Evolutionary conservation across 306 rosid genomes (phyloP).

Genomic region (Rosa multiflora): DNA sequence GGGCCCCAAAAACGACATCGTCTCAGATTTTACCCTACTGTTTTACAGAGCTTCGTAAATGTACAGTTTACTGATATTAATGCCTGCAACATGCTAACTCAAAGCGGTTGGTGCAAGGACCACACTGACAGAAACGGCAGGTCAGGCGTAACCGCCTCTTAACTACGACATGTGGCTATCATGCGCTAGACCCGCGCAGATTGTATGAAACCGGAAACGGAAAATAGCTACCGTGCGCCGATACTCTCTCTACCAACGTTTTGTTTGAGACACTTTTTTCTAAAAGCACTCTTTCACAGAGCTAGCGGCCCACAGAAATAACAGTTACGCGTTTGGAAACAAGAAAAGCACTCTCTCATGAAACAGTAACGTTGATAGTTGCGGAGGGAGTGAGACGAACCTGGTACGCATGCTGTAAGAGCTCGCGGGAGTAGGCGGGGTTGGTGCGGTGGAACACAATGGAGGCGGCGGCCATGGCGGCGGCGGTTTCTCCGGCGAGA

Average conservation of each 20-base stretch:
- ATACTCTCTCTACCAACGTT: background rate
- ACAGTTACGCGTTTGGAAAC: background rate
- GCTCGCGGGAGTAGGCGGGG: constrained; percentile 70
- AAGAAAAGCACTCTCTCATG: background rate
- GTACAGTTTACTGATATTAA: background rate
- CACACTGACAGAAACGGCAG: background rate
- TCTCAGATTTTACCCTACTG: background rate
- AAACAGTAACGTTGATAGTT: background rate
- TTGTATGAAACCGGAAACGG: background rate
- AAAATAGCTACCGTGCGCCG: constrained; percentile 10
- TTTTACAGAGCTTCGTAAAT: background rate
- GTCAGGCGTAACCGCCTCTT: background rate
- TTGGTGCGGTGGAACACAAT: constrained; percentile 81
- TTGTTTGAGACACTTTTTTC: background rate
- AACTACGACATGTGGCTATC: constrained; percentile 1
- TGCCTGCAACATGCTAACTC: background rate
- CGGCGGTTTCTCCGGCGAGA: constrained; percentile 98
- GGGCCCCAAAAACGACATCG: constrained; percentile 8
- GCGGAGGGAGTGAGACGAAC: constrained; percentile 29
- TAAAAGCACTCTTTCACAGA: background rate
- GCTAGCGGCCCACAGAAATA: background rate
- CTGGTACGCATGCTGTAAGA: constrained; percentile 83
- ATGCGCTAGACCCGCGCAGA: constrained; percentile 8
- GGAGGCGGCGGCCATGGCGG: constrained; percentile 99
- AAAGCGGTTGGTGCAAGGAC: background rate